Conservation (phyloP, 148 eudicot species). For the Vaccinium myrtillus region DNA sequence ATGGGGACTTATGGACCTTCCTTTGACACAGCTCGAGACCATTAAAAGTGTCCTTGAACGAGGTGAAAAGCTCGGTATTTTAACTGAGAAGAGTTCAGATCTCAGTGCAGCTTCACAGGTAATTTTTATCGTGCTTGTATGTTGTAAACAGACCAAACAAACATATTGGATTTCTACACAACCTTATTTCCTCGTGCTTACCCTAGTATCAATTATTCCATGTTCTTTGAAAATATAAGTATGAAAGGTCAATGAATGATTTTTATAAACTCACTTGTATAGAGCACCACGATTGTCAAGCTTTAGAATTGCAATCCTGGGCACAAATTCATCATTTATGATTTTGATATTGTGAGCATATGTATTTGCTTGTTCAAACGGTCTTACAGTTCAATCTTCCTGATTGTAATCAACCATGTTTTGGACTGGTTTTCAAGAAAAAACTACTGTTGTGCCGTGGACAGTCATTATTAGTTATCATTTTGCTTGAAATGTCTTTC, state of each 20-base stretch:
- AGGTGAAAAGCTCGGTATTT: constrained; percentile 88
- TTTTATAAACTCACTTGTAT: background rate
- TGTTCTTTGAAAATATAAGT: background rate
- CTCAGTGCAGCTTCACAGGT: constrained; percentile 95
- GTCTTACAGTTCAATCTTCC: no score
- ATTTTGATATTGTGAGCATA: background rate
- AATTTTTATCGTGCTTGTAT: constrained; percentile 15
- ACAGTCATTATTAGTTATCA: no score
- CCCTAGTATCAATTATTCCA: background rate
- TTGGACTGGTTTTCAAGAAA: no score
- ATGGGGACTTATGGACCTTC: constrained; percentile 1
- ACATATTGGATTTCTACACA: background rate
- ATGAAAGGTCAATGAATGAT: background rate
- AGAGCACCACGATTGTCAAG: background rate
- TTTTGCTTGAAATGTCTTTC: background rate
- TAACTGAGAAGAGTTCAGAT: constrained; percentile 95
- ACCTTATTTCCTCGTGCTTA: background rate
- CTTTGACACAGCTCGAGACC: constrained; percentile 65
- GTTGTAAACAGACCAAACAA: background rate
- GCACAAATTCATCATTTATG: background rate
- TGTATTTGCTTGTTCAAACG: background rate
- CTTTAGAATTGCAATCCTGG: background rate
- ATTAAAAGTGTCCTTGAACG: constrained; percentile 90
- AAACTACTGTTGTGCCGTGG: no score
- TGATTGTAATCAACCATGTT: background rate